Evolutionary conservation across 83 land plant species (phyloP).

Genomic region (Picea engelmannii): DNA sequence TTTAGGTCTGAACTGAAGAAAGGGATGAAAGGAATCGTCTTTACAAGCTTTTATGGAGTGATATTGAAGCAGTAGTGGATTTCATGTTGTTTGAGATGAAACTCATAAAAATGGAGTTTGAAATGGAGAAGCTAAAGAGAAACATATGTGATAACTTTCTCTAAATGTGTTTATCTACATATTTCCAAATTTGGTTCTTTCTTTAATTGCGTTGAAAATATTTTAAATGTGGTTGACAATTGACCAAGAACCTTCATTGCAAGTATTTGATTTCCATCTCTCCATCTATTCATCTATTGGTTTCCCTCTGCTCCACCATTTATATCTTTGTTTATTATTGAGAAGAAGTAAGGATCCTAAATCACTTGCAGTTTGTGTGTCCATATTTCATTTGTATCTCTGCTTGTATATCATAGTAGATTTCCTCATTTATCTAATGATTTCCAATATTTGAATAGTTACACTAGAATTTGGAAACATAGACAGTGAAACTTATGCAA

Average conservation of each 20-base stretch:
- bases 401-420: no score
- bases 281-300: neutral
- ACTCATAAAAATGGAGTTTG: slow-evolving; percentile 2
- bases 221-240: neutral
- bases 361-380: neutral
- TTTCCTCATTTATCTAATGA: no score
- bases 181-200: neutral
- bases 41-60: no score
- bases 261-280: neutral
- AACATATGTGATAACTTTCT: neutral
- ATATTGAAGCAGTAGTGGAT: neutral
- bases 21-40: no score
- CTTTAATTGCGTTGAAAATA: neutral
- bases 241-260: neutral
- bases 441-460: no score
- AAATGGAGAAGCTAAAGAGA: neutral
- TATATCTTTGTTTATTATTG: neutral
- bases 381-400: no score
- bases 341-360: neutral
- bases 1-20: no score
- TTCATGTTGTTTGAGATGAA: neutral
- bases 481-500: no score
- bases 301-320: neutral
- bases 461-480: no score
- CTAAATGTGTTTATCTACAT: neutral